Percentiles rank a stretch among this genome's conserved stretches.
Evolutionary conservation across 2,329 filamentous ascomycete species (phyloP).

Genomic region (Fusarium haematococcum): DNA sequence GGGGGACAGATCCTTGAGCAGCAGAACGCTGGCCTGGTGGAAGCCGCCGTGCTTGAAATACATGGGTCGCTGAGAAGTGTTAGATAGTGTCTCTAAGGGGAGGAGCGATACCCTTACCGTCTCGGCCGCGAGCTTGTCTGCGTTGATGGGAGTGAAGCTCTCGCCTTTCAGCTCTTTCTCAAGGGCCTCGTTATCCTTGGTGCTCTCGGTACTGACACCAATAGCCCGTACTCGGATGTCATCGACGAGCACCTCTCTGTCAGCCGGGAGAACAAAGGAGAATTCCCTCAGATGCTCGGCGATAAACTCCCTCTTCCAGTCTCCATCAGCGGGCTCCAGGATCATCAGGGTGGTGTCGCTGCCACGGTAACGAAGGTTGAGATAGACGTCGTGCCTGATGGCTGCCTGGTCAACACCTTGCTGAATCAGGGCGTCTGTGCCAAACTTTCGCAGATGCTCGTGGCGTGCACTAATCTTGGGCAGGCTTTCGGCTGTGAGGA

Average conservation of each 20-base stretch:
- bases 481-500: constrained; percentile 31
- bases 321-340: constrained; percentile 15
- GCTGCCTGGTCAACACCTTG: constrained; percentile 53
- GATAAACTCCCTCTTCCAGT: constrained; percentile 45
- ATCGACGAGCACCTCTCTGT: constrained; percentile 53
- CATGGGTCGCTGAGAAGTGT: neutral
- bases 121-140: neutral
- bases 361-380: constrained; percentile 58
- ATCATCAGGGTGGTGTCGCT: constrained; percentile 57
- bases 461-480: constrained; percentile 33
- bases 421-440: neutral
- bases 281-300: constrained; percentile 30
- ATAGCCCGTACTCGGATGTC: constrained; percentile 56
- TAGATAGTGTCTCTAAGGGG: neutral
- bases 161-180: constrained; percentile 14
- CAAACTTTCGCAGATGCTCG: constrained; percentile 49
- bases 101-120: neutral
- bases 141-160: constrained; percentile 18
- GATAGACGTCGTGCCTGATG: constrained; percentile 56
- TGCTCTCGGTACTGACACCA: constrained; percentile 29
- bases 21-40: constrained; percentile 39
- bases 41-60: constrained; percentile 39
- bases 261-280: constrained; percentile 47
- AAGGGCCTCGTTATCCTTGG: constrained; percentile 17
- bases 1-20: constrained; percentile 25